phyloP scores from a whole-genome alignment of 2,329 filamentous ascomycete species.

The Beauveria caledonica region DNA sequence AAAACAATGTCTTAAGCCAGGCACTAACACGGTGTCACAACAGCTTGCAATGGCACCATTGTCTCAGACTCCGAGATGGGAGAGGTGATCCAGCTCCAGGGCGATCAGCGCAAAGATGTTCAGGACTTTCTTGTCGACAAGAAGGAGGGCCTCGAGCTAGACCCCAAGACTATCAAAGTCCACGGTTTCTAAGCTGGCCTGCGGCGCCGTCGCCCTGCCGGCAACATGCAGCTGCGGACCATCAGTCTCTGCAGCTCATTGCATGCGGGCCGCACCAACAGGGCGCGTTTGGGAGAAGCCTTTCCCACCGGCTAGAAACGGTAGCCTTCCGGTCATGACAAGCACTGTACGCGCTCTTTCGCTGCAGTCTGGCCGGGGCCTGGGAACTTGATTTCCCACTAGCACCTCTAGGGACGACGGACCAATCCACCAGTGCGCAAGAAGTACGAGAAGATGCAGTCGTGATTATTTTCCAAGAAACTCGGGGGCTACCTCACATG shows the following conservation, averaged over 20 bases:
- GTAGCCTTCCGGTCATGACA: conserved; percentile 13
- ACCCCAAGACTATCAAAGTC: conserved; percentile 96
- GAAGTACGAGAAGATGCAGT: conserved; percentile 1
- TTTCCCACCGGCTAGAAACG: conserved; percentile 6
- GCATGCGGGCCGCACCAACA: conserved; percentile 8
- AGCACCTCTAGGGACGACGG: conserved; percentile 15
- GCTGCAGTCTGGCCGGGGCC: conserved; percentile 18
- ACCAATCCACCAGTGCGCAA: conserved; percentile 22
- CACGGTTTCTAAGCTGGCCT: conserved; percentile 40
- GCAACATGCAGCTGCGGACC: conserved; percentile 8
- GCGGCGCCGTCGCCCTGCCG: conserved; percentile 31
- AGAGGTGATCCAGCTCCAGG: conserved; percentile 99
- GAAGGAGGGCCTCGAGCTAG: conserved; percentile 87
- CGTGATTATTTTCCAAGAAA: conserved; percentile 14
- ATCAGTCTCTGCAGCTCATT: not conserved
- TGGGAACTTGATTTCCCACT: conserved; percentile 21
- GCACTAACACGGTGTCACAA: conserved; percentile 8
- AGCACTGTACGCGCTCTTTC: not conserved
- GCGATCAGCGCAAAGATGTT: conserved; percentile 98
- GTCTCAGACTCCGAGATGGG: conserved; percentile 94
- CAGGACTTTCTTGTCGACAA: conserved; percentile 96
- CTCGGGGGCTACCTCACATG: conserved; percentile 1
- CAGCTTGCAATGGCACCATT: conserved; percentile 99
- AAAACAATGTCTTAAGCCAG: not conserved
- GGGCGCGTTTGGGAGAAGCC: conserved; percentile 13